phyloP scores from a whole-genome alignment of 2,329 filamentous ascomycete genomes.

The Chalaropsis ovoidea region DNA sequence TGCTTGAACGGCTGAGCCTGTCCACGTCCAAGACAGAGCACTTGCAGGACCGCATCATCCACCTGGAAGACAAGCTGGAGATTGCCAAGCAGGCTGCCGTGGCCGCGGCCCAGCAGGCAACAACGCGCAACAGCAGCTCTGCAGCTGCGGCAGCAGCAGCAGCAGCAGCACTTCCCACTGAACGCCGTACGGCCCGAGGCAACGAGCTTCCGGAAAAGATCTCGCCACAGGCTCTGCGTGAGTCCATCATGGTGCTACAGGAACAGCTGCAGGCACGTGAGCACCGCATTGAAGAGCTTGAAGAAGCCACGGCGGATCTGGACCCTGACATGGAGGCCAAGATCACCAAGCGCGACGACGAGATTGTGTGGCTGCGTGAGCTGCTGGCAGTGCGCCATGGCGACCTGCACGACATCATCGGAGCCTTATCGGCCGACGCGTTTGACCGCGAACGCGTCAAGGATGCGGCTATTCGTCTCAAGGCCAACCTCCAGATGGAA shows the following conservation, averaged over 20 bases:
- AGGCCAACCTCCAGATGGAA: slow-evolving; percentile 95
- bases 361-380: slow-evolving; percentile 91
- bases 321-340: slow-evolving; percentile 72
- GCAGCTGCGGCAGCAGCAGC: slow-evolving; percentile 26
- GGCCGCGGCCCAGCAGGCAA: slow-evolving; percentile 68
- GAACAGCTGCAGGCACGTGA: slow-evolving; percentile 95
- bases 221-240: slow-evolving; percentile 84
- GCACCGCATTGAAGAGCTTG: slow-evolving; percentile 75
- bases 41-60: slow-evolving; percentile 71
- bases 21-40: slow-evolving; percentile 77
- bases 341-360: slow-evolving; percentile 83
- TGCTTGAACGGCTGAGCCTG: slow-evolving; percentile 69
- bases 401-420: slow-evolving; percentile 86
- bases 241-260: slow-evolving; percentile 92
- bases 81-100: slow-evolving; percentile 79
- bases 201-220: slow-evolving; percentile 66
- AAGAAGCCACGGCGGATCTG: slow-evolving; percentile 55
- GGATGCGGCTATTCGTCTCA: slow-evolving; percentile 84
- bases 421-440: slow-evolving; percentile 59
- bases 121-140: slow-evolving; percentile 44
- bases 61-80: slow-evolving; percentile 83
- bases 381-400: slow-evolving; percentile 81
- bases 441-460: slow-evolving; percentile 73
- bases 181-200: slow-evolving; percentile 31
- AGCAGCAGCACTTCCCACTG: not conserved